A percentile compares a stretch with the other conserved stretches of the same genome.
phyloP scores from a whole-genome alignment of 176 grass and related monocot genomes.

The Chrysopogon serrulatus region DNA sequence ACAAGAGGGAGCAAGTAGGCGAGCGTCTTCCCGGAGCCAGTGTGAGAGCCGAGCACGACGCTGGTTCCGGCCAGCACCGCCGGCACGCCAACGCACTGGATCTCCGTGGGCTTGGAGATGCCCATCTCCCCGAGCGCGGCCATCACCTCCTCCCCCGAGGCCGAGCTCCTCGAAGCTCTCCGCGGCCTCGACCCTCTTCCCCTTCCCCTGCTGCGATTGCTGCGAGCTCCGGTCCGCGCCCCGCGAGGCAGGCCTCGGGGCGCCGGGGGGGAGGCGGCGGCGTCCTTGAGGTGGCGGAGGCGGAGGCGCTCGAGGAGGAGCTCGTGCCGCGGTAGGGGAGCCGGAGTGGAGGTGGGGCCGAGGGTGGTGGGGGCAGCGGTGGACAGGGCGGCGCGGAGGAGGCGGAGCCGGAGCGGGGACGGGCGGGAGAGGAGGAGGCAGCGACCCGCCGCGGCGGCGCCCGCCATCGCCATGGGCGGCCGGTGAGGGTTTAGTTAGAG shows the following conservation, averaged over 20 bases:
- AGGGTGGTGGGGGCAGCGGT: slow-evolving; percentile 16
- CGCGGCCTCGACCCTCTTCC: slow-evolving; percentile 21
- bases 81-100: slow-evolving; percentile 76
- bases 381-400: slow-evolving; percentile 41
- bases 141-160: slow-evolving; percentile 57
- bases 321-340: slow-evolving; percentile 49
- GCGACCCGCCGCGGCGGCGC: slow-evolving; percentile 40
- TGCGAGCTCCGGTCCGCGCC: slow-evolving; percentile 14
- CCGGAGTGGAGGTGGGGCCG: neutral
- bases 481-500: slow-evolving; percentile 31
- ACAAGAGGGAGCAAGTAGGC: slow-evolving; percentile 90
- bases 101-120: slow-evolving; percentile 84
- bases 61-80: slow-evolving; percentile 68
- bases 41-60: slow-evolving; percentile 87
- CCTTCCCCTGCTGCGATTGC: slow-evolving; percentile 19
- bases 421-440: slow-evolving; percentile 53
- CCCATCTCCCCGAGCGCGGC: slow-evolving; percentile 62
- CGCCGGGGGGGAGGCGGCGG: neutral
- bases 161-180: slow-evolving; percentile 73
- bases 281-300: slow-evolving; percentile 74
- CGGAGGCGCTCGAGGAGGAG: slow-evolving; percentile 88
- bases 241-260: slow-evolving; percentile 1
- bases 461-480: slow-evolving; percentile 39
- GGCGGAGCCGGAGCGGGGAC: slow-evolving; percentile 32
- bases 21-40: slow-evolving; percentile 94